Evolutionary conservation across 495 filamentous ascomycete genomes (phyloP).

Genomic region (Trichoderma parareesei): DNA sequence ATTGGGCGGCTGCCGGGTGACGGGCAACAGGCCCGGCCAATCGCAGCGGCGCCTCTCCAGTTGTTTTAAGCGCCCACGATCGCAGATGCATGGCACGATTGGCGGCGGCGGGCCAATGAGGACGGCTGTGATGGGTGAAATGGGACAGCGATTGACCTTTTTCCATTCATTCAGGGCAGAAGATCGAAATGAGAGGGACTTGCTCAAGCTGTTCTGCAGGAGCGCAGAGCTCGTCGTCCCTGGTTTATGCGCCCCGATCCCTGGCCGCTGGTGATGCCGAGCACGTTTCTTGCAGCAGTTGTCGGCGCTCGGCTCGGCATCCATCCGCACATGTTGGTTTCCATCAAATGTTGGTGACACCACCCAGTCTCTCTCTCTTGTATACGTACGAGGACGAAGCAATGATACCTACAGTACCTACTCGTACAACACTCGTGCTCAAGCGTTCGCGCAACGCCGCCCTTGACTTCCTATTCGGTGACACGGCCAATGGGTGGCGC

Average conservation of each 20-base stretch:
- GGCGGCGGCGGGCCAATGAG: not conserved
- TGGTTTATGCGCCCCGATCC: not conserved
- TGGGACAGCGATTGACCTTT: no score
- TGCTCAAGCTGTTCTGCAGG: not conserved
- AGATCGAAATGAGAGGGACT: not conserved
- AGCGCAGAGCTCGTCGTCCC: not conserved
- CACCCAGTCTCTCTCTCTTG: no score
- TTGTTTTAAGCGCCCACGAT: conserved; percentile 6
- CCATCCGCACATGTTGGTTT: not conserved
- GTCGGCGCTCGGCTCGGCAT: not conserved
- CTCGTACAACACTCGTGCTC: not conserved
- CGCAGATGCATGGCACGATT: not conserved
- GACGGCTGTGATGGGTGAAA: not conserved
- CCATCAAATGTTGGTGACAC: no score
- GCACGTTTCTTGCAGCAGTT: conserved; percentile 1
- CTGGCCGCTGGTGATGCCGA: not conserved
- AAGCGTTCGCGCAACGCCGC: no score
- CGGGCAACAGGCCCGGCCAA: not conserved
- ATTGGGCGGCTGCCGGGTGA: not conserved
- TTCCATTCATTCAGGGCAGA: not conserved
- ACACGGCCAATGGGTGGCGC: not conserved
- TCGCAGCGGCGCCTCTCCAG: not conserved
- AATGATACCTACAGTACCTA: no score
- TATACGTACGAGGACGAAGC: not conserved
- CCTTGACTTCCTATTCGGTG: not conserved